A percentile compares a stretch with the other conserved stretches of the same genome.
These are phyloP conservation scores for Aspergillus candidus DNA, from an alignment of 2,329 filamentous ascomycete species.

Conservation along the genomic window DNA sequence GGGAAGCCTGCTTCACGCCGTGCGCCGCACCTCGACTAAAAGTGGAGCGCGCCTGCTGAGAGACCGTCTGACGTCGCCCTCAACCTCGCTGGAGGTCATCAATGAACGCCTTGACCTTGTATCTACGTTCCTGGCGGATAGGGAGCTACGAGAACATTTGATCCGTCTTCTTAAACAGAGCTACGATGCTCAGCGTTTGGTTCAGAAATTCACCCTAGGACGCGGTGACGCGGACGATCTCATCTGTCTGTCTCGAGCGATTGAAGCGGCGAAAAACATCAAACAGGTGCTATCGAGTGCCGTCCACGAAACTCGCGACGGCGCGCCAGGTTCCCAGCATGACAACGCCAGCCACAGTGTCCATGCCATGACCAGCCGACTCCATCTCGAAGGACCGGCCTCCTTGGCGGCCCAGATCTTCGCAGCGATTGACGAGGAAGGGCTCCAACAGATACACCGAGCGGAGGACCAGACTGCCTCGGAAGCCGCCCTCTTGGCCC, in stretches of 20 bases:
- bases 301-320: constrained; percentile 17
- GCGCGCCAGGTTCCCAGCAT: constrained; percentile 27
- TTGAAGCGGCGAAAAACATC: constrained; percentile 66
- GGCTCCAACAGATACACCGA: constrained; percentile 72
- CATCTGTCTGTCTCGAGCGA: constrained; percentile 73
- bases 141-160: constrained; percentile 64
- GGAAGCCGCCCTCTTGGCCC: constrained; percentile 66
- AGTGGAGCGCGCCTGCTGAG: constrained; percentile 79
- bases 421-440: constrained; percentile 84
- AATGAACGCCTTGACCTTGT: constrained; percentile 76
- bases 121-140: constrained; percentile 61
- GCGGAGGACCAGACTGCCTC: constrained; percentile 66
- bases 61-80: constrained; percentile 80
- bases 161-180: constrained; percentile 63
- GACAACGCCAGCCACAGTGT: constrained; percentile 22
- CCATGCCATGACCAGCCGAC: constrained; percentile 24
- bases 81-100: constrained; percentile 76
- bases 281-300: constrained; percentile 26
- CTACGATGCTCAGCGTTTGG: constrained; percentile 79
- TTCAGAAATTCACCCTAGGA: constrained; percentile 90
- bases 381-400: constrained; percentile 56
- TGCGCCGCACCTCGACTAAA: constrained; percentile 83
- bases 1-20: constrained; percentile 83
- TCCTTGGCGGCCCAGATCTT: constrained; percentile 66
- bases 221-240: constrained; percentile 90